Evolutionary conservation across 768 basidiomycete genomes (phyloP).

Genomic region (Naematelia encephala): DNA sequence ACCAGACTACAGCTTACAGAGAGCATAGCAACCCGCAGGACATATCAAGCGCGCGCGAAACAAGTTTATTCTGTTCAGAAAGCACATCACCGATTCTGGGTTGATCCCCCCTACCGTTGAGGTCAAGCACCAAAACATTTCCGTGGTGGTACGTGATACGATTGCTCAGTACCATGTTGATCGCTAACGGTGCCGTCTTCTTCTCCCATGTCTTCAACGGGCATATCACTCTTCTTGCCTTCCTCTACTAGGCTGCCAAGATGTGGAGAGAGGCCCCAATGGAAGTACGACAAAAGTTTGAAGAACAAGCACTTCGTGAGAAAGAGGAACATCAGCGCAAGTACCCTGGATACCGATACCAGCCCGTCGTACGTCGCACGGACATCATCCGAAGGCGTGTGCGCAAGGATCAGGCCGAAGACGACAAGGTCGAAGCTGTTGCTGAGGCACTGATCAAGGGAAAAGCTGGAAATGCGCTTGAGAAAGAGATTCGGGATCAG

Average conservation of each 20-base stretch:
- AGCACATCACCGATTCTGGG: constrained; percentile 50
- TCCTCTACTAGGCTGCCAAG: constrained; percentile 38
- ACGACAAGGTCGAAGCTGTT: constrained; percentile 51
- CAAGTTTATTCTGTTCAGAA: constrained; percentile 52
- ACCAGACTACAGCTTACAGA: background rate
- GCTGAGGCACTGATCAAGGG: constrained; percentile 48
- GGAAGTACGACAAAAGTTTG: constrained; percentile 47
- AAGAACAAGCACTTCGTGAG: constrained; percentile 44
- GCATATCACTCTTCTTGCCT: background rate
- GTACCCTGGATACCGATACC: constrained; percentile 50
- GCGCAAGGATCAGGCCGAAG: constrained; percentile 48
- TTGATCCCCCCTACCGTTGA: constrained; percentile 49
- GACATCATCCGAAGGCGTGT: constrained; percentile 50
- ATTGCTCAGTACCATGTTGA: background rate
- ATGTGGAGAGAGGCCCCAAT: constrained; percentile 50
- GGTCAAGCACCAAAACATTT: constrained; percentile 52
- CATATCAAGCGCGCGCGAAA: constrained; percentile 52
- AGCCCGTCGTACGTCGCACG: constrained; percentile 46
- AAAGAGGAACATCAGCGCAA: constrained; percentile 51
- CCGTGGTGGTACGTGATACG: constrained; percentile 42
- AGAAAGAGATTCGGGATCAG: constrained; percentile 46
- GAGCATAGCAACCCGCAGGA: constrained; percentile 45
- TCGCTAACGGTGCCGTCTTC: background rate
- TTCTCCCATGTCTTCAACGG: background rate
- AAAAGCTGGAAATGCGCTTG: constrained; percentile 42